Evolutionary conservation across 441 rosid species (phyloP).

Genomic region (Cnidoscolus chayamansa): DNA sequence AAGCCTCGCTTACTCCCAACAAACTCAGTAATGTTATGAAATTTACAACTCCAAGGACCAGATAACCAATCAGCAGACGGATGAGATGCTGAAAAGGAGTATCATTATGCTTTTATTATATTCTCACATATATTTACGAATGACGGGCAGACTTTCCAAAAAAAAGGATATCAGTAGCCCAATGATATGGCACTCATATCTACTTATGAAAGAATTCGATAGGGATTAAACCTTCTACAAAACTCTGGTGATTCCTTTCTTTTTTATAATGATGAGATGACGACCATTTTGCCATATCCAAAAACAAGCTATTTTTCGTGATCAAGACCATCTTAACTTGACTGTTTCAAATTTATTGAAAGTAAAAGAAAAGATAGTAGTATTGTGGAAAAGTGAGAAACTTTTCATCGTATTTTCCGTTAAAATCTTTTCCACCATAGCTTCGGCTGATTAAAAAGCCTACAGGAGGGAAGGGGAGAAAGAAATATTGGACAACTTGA

Average conservation of each 20-base stretch:
- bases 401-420: not conserved
- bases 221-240: not conserved
- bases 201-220: not conserved
- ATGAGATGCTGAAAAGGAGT: not conserved
- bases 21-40: too few relatives aligned
- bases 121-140: not conserved
- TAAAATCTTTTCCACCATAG: not conserved
- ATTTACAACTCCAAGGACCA: not conserved
- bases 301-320: not conserved
- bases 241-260: not conserved
- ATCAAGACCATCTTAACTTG: not conserved
- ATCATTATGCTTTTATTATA: not conserved
- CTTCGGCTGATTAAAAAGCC: not conserved
- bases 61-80: not conserved
- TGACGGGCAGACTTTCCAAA: not conserved
- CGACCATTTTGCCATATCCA: not conserved
- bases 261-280: not conserved
- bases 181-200: not conserved
- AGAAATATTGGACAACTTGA: not conserved
- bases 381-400: constrained; percentile 2
- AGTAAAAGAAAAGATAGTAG: not conserved
- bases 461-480: not conserved
- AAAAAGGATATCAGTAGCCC: not conserved
- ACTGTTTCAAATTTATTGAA: not conserved
- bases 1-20: too few relatives aligned